Evolutionary conservation across 768 basidiomycete genomes (phyloP).

Genomic region (Mycena amicta): DNA sequence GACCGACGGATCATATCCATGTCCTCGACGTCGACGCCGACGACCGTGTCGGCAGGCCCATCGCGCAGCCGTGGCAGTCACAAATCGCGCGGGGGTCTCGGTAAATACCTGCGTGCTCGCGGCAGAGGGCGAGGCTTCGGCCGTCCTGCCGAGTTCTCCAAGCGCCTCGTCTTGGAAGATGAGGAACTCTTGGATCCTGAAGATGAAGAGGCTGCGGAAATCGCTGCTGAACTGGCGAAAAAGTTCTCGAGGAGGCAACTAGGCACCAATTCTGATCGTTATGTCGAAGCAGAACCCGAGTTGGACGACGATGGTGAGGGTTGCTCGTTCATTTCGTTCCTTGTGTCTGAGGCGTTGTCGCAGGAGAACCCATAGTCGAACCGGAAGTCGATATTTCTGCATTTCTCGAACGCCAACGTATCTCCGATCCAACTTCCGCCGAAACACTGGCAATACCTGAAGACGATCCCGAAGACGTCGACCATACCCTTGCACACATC

Average conservation of each 20-base stretch:
- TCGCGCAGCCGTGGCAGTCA: conserved; percentile 51
- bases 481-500: conserved; percentile 58
- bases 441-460: conserved; percentile 22
- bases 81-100: conserved; percentile 66
- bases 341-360: background rate
- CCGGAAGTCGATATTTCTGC: conserved; percentile 73
- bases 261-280: conserved; percentile 73
- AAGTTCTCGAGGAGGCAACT: conserved; percentile 64
- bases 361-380: conserved; percentile 69
- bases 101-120: conserved; percentile 74
- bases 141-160: conserved; percentile 67
- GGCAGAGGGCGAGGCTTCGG: conserved; percentile 63
- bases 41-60: no score
- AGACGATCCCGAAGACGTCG: conserved; percentile 61
- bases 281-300: conserved; percentile 69
- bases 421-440: conserved; percentile 40
- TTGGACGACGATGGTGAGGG: conserved; percentile 67
- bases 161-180: conserved; percentile 61
- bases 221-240: conserved; percentile 45
- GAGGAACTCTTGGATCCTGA: conserved; percentile 43
- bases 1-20: background rate
- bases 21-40: background rate
- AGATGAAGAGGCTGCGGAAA: conserved; percentile 51
- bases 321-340: conserved; percentile 14
- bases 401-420: conserved; percentile 66